Evolutionary conservation across 805 yeast genomes (phyloP), one percentile per base, ranked within the genome.

Genomic region (Lachancea quebecensis): DNA sequence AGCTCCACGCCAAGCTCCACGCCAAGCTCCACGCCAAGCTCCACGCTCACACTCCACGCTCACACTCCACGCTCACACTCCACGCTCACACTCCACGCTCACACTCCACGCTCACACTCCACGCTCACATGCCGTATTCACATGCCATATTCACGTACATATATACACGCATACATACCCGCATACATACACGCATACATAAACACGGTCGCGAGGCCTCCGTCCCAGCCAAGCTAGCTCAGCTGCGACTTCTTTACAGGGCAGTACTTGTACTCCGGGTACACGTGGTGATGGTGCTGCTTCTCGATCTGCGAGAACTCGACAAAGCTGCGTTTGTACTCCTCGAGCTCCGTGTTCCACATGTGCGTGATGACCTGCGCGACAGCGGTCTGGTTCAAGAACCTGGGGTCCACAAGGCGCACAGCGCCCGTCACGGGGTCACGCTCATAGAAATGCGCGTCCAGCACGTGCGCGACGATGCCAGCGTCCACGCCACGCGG

Each of bases 231-330:
- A n/a, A n/a, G n/a, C 25, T 21, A 30, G 37, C 16, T 17, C 21
- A 34, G 18, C 37, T 39, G 42, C 16, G 41, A 35, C 35, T 41
- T 18, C 38, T 46, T 46, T 2, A 42, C 37, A 15, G 76, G 76
- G 46, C 67, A 64, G 50, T 65, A 71, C 50, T 69, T 69, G 59
- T 72, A 72, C 44, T 65, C 65, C 8, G 77, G 77, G 48, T 67
- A 69, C 47, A 71, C 64, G 40, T 59, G 58, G 35, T 62, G 53
- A 50, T 72, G 77, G 6, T 71, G 58, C 29, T 59, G 62, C 55
- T 70, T 71, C 50, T 71, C 76, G 33, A 65, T 54, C n/a, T 53
- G 56, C 5, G 74, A 70, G 40, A 69, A 58, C 15, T 53, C 50
- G 10, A 63, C 62, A 53, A 72, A 72, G 37, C 59, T 54, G 30